A percentile compares a stretch with the other conserved stretches of the same genome.
phyloP scores from a whole-genome alignment of 1,139 yeast genomes.

The Hemisphaericaspora xylanilytica region DNA sequence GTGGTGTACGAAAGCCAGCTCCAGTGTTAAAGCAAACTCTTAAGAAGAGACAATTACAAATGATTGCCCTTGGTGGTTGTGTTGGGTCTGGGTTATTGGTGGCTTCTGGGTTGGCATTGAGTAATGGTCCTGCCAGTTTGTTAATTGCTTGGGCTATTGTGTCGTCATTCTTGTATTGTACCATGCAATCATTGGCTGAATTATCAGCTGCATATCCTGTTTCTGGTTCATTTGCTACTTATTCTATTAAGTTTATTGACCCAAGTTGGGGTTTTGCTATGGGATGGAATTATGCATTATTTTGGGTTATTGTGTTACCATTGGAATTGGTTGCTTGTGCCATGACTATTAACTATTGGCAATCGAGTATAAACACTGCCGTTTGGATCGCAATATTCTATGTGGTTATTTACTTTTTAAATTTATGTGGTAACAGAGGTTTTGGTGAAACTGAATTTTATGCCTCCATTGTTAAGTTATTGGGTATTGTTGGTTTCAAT shows the following conservation, averaged over 20 bases:
- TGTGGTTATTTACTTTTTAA: conserved; percentile 52
- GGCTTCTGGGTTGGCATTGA: conserved; percentile 37
- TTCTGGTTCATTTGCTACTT: conserved; percentile 69
- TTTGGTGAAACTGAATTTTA: conserved; percentile 69
- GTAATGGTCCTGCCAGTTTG: conserved; percentile 38
- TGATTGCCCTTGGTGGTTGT: conserved; percentile 42
- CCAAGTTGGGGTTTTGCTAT: conserved; percentile 75
- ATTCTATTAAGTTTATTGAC: conserved; percentile 62
- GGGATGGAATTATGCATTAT: conserved; percentile 68
- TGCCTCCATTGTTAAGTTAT: conserved; percentile 56
- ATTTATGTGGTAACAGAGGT: conserved; percentile 60
- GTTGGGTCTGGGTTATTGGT: conserved; percentile 39
- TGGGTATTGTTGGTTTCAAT: conserved; percentile 65
- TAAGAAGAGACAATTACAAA: conserved; percentile 34
- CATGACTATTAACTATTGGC: conserved; percentile 66
- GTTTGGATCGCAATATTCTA: conserved; percentile 70
- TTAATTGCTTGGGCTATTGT: conserved; percentile 45
- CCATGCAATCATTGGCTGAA: conserved; percentile 70
- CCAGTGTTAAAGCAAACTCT: conserved; percentile 24
- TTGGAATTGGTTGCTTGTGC: conserved; percentile 72
- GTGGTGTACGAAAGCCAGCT: conserved; percentile 9
- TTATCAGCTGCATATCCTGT: conserved; percentile 66
- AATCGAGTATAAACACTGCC: conserved; percentile 52
- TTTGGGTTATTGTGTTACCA: conserved; percentile 70
- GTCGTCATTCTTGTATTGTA: conserved; percentile 52